Base-by-base conservation (phyloP, 768 basidiomycete genomes). In the Leccinum imitatum region DNA sequence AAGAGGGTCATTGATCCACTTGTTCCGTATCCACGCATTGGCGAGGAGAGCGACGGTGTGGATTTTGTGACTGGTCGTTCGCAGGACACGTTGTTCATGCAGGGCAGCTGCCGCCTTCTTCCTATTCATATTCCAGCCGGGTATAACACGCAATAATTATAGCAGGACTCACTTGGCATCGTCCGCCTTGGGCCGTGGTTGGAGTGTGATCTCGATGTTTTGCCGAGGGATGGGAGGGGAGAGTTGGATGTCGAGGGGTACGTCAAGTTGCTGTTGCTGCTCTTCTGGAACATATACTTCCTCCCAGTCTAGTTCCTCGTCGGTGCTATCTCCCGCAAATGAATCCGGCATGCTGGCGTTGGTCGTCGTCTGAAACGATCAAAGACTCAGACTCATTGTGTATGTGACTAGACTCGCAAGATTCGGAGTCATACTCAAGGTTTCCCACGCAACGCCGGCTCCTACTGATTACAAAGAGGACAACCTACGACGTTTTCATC, bases 1-100 rank as follows among this genome's bases (percentile, higher is more conserved):
- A 11, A 96, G 76, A 1, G 79, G 75, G 66, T 97, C 91, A 56
- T 92, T 94, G 14, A 93, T 67, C 90, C 91, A 96, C 59, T 77
- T 78, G 69, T 99, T 98, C 44, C 97, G 84, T 21, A 84, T 74
- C 50, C 79, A 74, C 5, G 87, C 91, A 69, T 88, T 93, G 14
- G 83, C 82, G 13, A 98, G 80, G 14, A 97, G 79, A n/a, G 83
- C 77, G 11, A 95, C 75, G 9, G 93, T 91, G 66, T 99, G 97
- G 14, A 93, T 78, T 75, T 96, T 95, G 77, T 98, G 96, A 56
- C 85, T 87, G 59, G 89, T 84, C 50, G 95, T 83, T 35, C 95
- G 82, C 9, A 86, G 71, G 46, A 87, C 76, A 13, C 95, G 84
- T 68, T 95, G 91, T 14, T 84, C 84, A 60, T 85, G 80, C 35